Base-by-base conservation (phyloP, 805 yeast species). In the Debaryomyces hansenii region DNA sequence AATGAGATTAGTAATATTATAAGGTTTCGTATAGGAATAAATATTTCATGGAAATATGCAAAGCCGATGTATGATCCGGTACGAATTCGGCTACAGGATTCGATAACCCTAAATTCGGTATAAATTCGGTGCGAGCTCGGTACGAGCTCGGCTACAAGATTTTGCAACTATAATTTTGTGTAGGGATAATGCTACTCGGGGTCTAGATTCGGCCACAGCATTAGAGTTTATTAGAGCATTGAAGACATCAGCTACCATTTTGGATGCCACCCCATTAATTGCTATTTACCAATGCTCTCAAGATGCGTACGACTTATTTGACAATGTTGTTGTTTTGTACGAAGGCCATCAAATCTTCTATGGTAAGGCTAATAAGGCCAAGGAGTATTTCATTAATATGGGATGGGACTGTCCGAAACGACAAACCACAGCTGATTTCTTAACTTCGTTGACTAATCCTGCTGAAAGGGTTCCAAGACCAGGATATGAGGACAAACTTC, bases 121-220 rank as follows among this genome's bases (percentile, higher is more conserved):
- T n/a, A n/a, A n/a, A n/a, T n/a, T n/a, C n/a, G n/a, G n/a, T n/a
- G n/a, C n/a, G n/a, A n/a, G n/a, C n/a, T n/a, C n/a, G n/a, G n/a
- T n/a, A n/a, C n/a, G n/a, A n/a, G n/a, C n/a, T n/a, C n/a, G n/a
- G n/a, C n/a, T n/a, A n/a, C n/a, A n/a, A n/a, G n/a, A n/a, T n/a
- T 74, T 83, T 42, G 80, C 83, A 24, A 85, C 89, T 27, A 67
- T 75, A 18, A 58, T 76, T 15, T 79, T 77, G 55, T 67, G 78
- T 53, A 77, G 81, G 82, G 82, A 87, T 70, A 88, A 88, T 59
- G 85, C 92, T 5, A 88, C 96, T 5, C 80, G 94, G 70, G 96
- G 96, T 56, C 74, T 88, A 49, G 96, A 87, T 67, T 78, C 94
- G 4, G 86, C 94, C 10, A 87, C 94, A 35, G 95, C 96, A 3